A percentile compares a stretch with the other conserved stretches of the same genome.
These are phyloP conservation scores for Glarea lozoyensis DNA, from an alignment of 495 filamentous ascomycete genomes.

Conservation along the genomic window DNA sequence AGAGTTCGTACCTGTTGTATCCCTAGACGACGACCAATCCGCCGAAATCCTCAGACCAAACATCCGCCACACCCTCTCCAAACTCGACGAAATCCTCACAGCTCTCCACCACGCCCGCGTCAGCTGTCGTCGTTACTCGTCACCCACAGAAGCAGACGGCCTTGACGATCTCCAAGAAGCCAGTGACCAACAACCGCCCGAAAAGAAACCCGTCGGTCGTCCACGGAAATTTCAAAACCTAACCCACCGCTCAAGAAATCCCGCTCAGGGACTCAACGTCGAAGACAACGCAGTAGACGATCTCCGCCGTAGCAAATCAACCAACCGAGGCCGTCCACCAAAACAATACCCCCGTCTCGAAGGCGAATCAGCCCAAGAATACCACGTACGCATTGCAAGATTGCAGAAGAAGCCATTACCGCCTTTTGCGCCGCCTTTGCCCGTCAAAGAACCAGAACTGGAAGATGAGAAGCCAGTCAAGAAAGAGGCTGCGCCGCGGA, in stretches of 20 bases:
- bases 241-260: background rate
- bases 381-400: slow-evolving; percentile 31
- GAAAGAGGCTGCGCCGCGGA: background rate
- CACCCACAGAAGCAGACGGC: slow-evolving; percentile 20
- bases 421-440: slow-evolving; percentile 6
- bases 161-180: slow-evolving; percentile 10
- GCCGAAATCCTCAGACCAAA: slow-evolving; percentile 51
- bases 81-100: slow-evolving; percentile 56
- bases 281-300: slow-evolving; percentile 4
- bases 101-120: slow-evolving; percentile 56
- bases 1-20: slow-evolving; percentile 28
- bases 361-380: slow-evolving; percentile 35
- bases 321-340: slow-evolving; percentile 25
- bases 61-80: slow-evolving; percentile 51
- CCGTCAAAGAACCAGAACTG: background rate
- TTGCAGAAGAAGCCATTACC: slow-evolving; percentile 22
- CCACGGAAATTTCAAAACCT: slow-evolving; percentile 19
- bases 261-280: background rate
- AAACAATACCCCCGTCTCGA: slow-evolving; percentile 29
- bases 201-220: slow-evolving; percentile 10
- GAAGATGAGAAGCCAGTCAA: background rate
- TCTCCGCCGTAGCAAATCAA: slow-evolving; percentile 9
- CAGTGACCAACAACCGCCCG: background rate
- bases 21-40: slow-evolving; percentile 56
- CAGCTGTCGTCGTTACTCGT: slow-evolving; percentile 27